Percentiles rank a stretch among this genome's conserved stretches.
phyloP scores from a whole-genome alignment of 2,329 filamentous ascomycete species.

The Ophiostoma perfectum region DNA sequence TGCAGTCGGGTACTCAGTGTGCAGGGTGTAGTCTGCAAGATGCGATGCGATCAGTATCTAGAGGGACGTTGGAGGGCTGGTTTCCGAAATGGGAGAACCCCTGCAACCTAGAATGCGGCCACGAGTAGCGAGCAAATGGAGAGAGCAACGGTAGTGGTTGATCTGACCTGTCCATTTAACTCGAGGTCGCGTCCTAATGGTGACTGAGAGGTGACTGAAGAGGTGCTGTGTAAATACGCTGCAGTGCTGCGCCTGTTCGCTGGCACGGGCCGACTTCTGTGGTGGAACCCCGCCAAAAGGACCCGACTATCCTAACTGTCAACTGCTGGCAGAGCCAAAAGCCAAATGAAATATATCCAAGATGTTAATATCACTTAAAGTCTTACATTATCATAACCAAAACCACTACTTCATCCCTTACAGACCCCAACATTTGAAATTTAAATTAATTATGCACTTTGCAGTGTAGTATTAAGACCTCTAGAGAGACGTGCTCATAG shows the following conservation, averaged over 20 bases:
- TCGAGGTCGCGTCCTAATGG: not conserved
- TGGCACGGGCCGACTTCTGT: conserved; percentile 11
- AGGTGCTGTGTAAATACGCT: not conserved
- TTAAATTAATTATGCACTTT: conserved; percentile 8
- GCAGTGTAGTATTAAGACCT: conserved; percentile 15
- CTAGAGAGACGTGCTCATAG: conserved; percentile 14
- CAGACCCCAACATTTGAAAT: not conserved
- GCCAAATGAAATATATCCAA: not conserved
- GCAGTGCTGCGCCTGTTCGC: not conserved
- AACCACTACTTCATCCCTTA: not conserved
- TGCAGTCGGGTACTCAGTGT: not conserved
- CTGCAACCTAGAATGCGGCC: conserved; percentile 3
- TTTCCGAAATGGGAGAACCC: conserved; percentile 10
- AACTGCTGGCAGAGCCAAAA: not conserved
- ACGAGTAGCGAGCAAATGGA: not conserved
- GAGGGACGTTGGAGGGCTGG: not conserved
- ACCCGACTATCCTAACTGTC: not conserved
- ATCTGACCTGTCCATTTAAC: not conserved
- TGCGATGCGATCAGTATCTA: not conserved
- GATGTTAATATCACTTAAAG: not conserved
- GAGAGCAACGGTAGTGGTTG: conserved; percentile 7
- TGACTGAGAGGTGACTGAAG: not conserved
- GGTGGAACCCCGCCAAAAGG: conserved; percentile 1
- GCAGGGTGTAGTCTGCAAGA: not conserved
- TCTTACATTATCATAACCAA: not conserved